Evolutionary conservation across 129 eudicot species (phyloP), one percentile per base, ranked within the genome.

Genomic region (Centrapalus pauciflorus): DNA sequence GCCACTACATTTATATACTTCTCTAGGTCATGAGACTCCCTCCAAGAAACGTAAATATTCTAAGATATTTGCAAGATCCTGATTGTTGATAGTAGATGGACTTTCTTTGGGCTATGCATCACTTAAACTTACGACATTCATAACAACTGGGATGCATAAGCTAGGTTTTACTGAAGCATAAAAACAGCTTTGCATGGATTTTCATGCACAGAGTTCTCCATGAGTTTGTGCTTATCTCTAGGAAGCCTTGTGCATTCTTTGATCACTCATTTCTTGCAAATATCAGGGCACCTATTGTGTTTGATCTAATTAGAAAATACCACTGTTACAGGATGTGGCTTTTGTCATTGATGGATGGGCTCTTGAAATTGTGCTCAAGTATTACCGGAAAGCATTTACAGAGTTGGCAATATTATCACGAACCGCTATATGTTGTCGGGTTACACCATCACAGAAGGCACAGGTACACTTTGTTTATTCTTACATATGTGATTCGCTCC

Each of bases 261-360:
- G 25, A 33, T 30, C 28, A 48, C 3, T n/a, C 14, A 19, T 65
- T 33, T 19, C 19, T 34, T 45, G 21, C 19, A 19, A 20, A 50
- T 30, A 19, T n/a, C 20, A 24, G 17, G 24, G 16, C 23, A 59
- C 19, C 21, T 11, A 12, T 9, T 34, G 75, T 52, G 46, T 43
- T 51, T 54, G 17, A 30, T 71, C 16, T 55, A n/a, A 16, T 43
- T 59, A 32, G 20, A 50, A 43, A 17, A 28, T 10, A 71, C 11
- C n/a, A 7, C 20, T 32, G 19, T 62, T 11, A 48, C 85, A 92
- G 99, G 99, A 94, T 74, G 95, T 94, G 71, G 99, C 99, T 54
- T 94, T 94, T 79, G 95, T 94, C 30, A 75, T 89, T 62, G 99
- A 94, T 77, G 99, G 99, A 37, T 86, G 96, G 95, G 97, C 97